Conservation (phyloP, 257 asterid genomes). For the Leptodermis oblonga region DNA sequence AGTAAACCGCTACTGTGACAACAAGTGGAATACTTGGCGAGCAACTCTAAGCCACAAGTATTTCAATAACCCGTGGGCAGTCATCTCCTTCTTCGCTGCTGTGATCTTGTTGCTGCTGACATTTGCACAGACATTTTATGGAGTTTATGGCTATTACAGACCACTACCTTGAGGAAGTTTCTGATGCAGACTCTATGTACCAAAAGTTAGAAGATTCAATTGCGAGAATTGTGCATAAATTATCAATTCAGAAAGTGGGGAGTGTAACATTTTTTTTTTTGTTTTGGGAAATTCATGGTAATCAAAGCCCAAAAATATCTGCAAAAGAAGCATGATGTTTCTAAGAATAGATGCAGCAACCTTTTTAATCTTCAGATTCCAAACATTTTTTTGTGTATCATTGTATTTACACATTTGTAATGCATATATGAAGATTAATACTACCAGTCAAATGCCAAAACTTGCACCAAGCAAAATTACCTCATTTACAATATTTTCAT, state of each 20-base stretch:
- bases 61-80: slow-evolving; percentile 79
- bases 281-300: slow-evolving; percentile 22
- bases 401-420: background rate
- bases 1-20: slow-evolving; percentile 65
- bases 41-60: slow-evolving; percentile 66
- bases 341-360: background rate
- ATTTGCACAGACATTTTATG: slow-evolving; percentile 62
- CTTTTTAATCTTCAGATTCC: background rate
- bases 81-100: slow-evolving; percentile 71
- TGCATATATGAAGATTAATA: background rate
- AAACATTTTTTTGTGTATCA: too few relatives aligned
- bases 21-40: slow-evolving; percentile 87
- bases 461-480: background rate
- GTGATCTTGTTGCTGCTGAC: slow-evolving; percentile 54
- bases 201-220: background rate
- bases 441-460: background rate
- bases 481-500: slow-evolving; percentile 2
- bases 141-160: slow-evolving; percentile 49
- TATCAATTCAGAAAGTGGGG: slow-evolving; percentile 7
- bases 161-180: slow-evolving; percentile 25
- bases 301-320: background rate
- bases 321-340: background rate
- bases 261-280: slow-evolving; percentile 25
- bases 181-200: too few relatives aligned
- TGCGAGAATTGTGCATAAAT: background rate